Conservation (phyloP, 2,329 filamentous ascomycete genomes). For the Curvularia eragrostidis region DNA sequence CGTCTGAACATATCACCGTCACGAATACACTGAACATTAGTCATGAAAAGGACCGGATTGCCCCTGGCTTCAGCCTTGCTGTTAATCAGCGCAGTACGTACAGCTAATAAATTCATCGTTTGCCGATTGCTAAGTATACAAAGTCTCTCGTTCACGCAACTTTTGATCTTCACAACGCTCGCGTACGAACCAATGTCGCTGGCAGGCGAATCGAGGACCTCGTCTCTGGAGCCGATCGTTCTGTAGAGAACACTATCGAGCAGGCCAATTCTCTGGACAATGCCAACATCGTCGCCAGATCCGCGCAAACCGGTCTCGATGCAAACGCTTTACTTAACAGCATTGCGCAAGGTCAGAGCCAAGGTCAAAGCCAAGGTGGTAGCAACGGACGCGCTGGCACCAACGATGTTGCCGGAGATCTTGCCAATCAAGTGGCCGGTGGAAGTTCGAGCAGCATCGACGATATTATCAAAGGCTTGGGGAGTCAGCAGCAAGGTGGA, state of each 20-base stretch:
- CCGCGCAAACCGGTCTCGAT: conserved; percentile 28
- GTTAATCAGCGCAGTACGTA: conserved; percentile 41
- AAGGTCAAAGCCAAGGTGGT: conserved; percentile 19
- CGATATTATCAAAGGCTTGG: conserved; percentile 19
- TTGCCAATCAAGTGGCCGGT: conserved; percentile 31
- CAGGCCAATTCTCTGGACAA: conserved; percentile 19
- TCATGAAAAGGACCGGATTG: conserved; percentile 41
- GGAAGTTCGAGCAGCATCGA: conserved; percentile 20
- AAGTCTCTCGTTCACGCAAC: conserved; percentile 37
- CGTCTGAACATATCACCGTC: not conserved
- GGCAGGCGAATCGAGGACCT: conserved; percentile 38
- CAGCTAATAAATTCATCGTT: not conserved
- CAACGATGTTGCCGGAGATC: conserved; percentile 19
- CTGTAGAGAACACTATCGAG: conserved; percentile 14
- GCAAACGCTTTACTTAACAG: conserved; percentile 28
- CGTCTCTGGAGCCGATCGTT: conserved; percentile 31
- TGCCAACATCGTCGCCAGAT: conserved; percentile 20
- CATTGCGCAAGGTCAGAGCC: conserved; percentile 22
- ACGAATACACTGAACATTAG: conserved; percentile 9
- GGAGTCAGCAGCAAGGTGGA: conserved; percentile 19
- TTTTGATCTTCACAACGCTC: conserved; percentile 33
- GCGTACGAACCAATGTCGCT: conserved; percentile 30
- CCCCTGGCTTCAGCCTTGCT: conserved; percentile 36
- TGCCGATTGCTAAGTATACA: conserved; percentile 24
- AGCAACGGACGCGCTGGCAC: conserved; percentile 13